phyloP scores from a whole-genome alignment of 495 filamentous ascomycete species.

The Aspergillus wentii region DNA sequence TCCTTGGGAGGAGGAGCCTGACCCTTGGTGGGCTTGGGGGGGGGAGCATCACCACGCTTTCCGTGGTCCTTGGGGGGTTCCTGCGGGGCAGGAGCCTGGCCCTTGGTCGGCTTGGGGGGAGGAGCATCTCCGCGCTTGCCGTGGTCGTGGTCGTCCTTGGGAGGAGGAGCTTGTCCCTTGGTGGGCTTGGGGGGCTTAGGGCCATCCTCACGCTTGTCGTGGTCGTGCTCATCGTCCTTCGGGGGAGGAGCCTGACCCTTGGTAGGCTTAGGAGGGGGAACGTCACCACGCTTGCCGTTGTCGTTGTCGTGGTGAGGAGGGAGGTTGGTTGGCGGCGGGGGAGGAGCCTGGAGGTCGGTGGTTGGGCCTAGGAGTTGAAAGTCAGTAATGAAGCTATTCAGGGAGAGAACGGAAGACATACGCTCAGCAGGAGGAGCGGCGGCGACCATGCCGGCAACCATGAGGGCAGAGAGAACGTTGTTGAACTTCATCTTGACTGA shows the following conservation, averaged over 20 bases:
- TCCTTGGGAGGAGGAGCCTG: neutral
- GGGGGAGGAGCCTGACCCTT: neutral
- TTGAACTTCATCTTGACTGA: conserved; percentile 13
- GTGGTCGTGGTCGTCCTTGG: neutral
- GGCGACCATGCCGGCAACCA: conserved; percentile 14
- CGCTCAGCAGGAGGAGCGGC: conserved; percentile 12
- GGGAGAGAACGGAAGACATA: neutral
- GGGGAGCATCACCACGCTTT: neutral
- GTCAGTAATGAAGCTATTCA: neutral
- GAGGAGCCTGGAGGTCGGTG: conserved; percentile 2
- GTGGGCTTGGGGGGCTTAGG: neutral
- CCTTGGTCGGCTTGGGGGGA: neutral
- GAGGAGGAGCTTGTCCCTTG: neutral
- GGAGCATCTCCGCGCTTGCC: neutral
- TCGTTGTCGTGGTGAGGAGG: neutral
- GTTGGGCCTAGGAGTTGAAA: conserved; percentile 1
- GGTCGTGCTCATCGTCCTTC: neutral
- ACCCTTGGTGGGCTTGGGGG: neutral
- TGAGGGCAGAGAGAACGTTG: conserved; percentile 8
- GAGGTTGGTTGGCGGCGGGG: neutral
- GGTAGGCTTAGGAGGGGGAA: neutral
- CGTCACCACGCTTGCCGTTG: neutral
- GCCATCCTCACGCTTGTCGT: neutral
- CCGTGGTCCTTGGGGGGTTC: neutral
- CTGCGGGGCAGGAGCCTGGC: conserved; percentile 1